These are phyloP conservation scores for Zygosaccharomyces rouxii DNA, from an alignment of 805 yeast species.

Conservation along the genomic window DNA sequence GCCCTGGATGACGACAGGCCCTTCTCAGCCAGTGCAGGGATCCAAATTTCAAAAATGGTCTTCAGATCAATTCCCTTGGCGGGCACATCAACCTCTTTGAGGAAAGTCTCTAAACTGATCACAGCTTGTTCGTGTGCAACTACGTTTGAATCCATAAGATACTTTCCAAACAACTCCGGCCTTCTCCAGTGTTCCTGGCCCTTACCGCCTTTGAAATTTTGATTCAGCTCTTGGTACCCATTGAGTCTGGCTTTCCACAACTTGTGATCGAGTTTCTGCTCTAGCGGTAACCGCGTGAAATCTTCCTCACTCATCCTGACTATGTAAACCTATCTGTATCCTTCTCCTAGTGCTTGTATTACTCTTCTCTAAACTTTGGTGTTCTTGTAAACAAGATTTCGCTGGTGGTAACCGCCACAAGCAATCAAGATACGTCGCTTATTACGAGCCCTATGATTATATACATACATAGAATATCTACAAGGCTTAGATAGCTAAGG, in stretches of 20 bases:
- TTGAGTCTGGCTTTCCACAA: conserved; percentile 83
- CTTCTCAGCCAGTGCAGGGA: conserved; percentile 61
- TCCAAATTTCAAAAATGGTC: conserved; percentile 18
- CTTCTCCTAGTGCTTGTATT: background rate
- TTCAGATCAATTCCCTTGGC: conserved; percentile 10
- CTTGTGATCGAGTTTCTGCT: conserved; percentile 62
- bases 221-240: conserved; percentile 68
- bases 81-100: conserved; percentile 51
- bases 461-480: too few species aligned
- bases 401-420: conserved; percentile 4
- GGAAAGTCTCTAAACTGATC: conserved; percentile 47
- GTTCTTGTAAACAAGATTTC: conserved; percentile 3
- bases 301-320: conserved; percentile 48
- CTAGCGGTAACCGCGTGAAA: conserved; percentile 56
- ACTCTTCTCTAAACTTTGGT: background rate
- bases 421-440: background rate
- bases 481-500: too few species aligned
- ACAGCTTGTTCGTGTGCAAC: conserved; percentile 88
- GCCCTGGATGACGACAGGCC: conserved; percentile 72
- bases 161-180: conserved; percentile 53
- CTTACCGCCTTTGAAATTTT: conserved; percentile 39
- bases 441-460: background rate
- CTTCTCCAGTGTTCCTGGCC: conserved; percentile 38
- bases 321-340: background rate
- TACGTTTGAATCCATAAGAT: conserved; percentile 76